Evolutionary conservation across 805 yeast species (phyloP), one percentile per base, ranked within the genome.

Genomic region (Myxozyma vanderwaltii): DNA sequence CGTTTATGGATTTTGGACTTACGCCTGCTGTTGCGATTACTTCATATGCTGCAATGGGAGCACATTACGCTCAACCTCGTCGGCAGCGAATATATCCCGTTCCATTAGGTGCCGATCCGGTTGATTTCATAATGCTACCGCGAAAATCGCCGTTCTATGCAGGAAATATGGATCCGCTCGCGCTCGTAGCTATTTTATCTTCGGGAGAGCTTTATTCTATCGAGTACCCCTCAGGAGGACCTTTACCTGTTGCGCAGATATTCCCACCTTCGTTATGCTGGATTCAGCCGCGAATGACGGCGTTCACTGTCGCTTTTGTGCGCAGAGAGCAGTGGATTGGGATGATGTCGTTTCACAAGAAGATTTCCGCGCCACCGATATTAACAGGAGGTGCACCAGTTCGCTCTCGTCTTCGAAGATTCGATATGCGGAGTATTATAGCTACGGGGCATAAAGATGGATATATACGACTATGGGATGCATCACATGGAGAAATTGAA

Each of bases 371-470:
- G 21, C 52, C 38, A 8, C 74, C 81, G 7, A 72, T 90, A 4
- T 75, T 91, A 36, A 80, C 78, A 55, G 99, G 99, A 50, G 99
- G 99, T 4, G 81, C 85, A 1, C 87, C 96, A 0, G 79, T 79
- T 0, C 75, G 79, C 33, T 78, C 80, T 23, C 76, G 75, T 31
- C 72, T 79, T 40, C 79, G 84, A 51, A 75, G 79, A 1, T 74
- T 74, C 58, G 84, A 81, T 36, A 72, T 76, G 23, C 78, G 88
- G 41, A 82, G 86, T 2, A 82, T 84, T 13, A 73, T 90, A 31
- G 80, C 88, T 1, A 85, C 96, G 0, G 98, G 97, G 0, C 97
- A 90, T 71, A 79, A 80, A 19, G 85, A 86, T 69, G 99, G 98
- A 0, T 79, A 82, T 29, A 83, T 94, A 0, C 80, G 95, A 58